Evolutionary conservation across 2,329 filamentous ascomycete species (phyloP).

Genomic region (Hypocreales sp.): DNA sequence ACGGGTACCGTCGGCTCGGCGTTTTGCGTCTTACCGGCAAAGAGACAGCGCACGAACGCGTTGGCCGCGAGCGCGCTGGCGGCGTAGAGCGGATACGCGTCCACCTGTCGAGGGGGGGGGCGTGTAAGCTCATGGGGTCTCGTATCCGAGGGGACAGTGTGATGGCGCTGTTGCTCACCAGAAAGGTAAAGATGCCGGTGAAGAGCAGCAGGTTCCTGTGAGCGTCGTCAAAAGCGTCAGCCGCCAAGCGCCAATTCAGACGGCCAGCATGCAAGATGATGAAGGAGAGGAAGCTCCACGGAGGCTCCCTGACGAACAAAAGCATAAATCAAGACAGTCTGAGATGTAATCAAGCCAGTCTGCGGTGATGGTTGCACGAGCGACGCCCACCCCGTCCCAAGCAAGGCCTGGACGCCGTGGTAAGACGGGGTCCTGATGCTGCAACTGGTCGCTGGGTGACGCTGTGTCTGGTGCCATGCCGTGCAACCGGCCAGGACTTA

Average conservation of each 20-base stretch:
- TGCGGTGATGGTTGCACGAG: too few species aligned
- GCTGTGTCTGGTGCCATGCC: too few species aligned
- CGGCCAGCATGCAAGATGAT: too few species aligned
- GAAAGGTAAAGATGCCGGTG: slow-evolving; percentile 75
- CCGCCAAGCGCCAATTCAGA: too few species aligned
- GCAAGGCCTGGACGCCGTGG: too few species aligned
- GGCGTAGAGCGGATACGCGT: slow-evolving; percentile 62
- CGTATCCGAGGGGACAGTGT: neutral
- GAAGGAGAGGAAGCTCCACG: too few species aligned
- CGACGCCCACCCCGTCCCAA: too few species aligned
- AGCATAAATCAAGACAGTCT: too few species aligned
- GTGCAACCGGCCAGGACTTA: slow-evolving; percentile 12
- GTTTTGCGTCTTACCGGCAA: slow-evolving; percentile 48
- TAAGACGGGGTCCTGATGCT: too few species aligned
- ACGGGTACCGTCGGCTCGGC: neutral
- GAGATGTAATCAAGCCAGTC: too few species aligned
- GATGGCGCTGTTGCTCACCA: slow-evolving; percentile 53
- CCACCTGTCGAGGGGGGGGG: slow-evolving; percentile 30
- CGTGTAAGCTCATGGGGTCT: neutral
- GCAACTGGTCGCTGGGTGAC: too few species aligned
- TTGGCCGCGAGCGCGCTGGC: slow-evolving; percentile 73
- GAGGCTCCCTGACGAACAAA: too few species aligned
- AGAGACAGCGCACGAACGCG: slow-evolving; percentile 60
- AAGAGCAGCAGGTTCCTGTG: slow-evolving; percentile 63
- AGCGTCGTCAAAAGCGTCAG: slow-evolving; percentile 10